Conservation (phyloP, 305 asterid species). For the Fraxinus sp. region DNA sequence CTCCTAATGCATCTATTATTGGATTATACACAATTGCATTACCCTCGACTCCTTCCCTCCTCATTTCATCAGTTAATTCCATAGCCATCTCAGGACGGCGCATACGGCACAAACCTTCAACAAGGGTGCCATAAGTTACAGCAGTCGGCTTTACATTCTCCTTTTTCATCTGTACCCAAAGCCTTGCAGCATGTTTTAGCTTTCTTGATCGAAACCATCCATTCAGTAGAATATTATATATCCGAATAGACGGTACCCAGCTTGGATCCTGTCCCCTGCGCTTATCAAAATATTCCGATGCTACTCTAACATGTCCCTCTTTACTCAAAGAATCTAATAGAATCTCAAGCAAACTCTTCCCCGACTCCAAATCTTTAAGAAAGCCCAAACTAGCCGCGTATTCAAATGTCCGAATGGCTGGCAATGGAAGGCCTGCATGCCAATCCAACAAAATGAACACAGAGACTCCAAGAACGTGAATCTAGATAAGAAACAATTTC, state of each 20-base stretch:
- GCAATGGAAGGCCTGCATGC: constrained; percentile 52
- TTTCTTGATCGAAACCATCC: constrained; percentile 76
- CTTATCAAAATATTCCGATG: constrained; percentile 53
- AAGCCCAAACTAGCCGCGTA: constrained; percentile 51
- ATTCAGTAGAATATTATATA: constrained; percentile 63
- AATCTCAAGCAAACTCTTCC: constrained; percentile 48
- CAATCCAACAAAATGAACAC: constrained; percentile 4
- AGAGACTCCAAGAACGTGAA: not conserved
- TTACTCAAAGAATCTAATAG: constrained; percentile 79
- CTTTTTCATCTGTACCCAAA: constrained; percentile 67
- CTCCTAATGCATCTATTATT: constrained; percentile 81
- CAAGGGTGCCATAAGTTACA: constrained; percentile 73
- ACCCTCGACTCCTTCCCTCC: constrained; percentile 53
- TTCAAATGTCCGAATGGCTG: constrained; percentile 65
- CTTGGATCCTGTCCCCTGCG: constrained; percentile 42
- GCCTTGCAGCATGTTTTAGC: constrained; percentile 53
- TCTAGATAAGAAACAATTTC: not conserved
- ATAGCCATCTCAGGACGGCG: constrained; percentile 61
- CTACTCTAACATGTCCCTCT: constrained; percentile 68
- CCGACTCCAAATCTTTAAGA: constrained; percentile 31
- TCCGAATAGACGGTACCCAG: constrained; percentile 55
- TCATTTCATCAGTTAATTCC: constrained; percentile 66
- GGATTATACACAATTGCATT: constrained; percentile 77
- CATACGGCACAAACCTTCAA: constrained; percentile 76
- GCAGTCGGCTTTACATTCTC: constrained; percentile 54